Base-by-base conservation (phyloP, 192 early-diverging fungal genomes). In the Entomortierella beljakovae region DNA sequence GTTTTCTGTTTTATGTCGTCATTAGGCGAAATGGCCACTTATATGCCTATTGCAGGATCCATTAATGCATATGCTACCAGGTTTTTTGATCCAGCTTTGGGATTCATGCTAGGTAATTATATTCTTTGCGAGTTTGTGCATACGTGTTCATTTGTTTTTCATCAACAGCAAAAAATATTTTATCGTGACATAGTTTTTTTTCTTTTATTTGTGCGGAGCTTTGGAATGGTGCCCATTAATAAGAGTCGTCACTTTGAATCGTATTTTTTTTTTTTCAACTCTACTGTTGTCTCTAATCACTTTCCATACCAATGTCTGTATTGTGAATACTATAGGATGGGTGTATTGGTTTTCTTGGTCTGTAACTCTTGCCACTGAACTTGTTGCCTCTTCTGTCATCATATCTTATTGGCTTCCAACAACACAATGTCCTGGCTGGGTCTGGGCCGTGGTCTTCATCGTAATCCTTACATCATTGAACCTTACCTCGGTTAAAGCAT, bases 1-100 rank as follows among this genome's bases (percentile, higher is more conserved):
- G 88, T 93, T 2, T 91, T 82, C 59, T 92, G 90, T 40, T 84
- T 93, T 50, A 89, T 91, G 83, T 89, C 87, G 25, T 91, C 88
- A 38, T 82, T 97, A 50, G 96, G 92, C 40, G 96, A 97, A 71
- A 92, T 97, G 90, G 90, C 94, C 0, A 91, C 94, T 0, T 89
- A 88, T 33, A 84, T 97, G 23, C 96, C 96, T 11, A 88, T 93
- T 1, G 86, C 93, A 3, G 96, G 94, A 38, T 88, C 90, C 13
- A 94, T 95, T 61, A 93, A 91, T 58, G 89, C 89, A 33, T 92
- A 92, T 73, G 91, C 88, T 15, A 84, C 86, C 25, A 90, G 93
- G 20, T 97, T 95, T 70, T 84, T 96, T 55, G 94, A 96, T 80
- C 94, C 94, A 15, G 88, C 92, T 6, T 72, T 93, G 9, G 92